Percentiles rank a stretch among this genome's conserved stretches.
phyloP scores from a whole-genome alignment of 176 grass and related monocot genomes.

The Puya raimondii region DNA sequence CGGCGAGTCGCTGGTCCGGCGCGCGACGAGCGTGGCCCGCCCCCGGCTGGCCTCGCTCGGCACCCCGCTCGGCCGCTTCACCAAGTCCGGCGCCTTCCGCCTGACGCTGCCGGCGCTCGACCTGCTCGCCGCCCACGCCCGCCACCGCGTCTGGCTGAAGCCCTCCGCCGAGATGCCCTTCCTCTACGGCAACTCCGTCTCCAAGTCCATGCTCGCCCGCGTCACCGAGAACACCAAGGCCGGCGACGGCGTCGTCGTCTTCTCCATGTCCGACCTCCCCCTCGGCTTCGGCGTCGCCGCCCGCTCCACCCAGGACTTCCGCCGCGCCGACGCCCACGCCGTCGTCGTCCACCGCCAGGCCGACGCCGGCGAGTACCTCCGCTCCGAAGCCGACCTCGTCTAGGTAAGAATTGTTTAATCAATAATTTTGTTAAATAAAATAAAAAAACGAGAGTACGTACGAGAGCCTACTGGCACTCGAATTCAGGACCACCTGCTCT shows the following conservation, averaged over 20 bases:
- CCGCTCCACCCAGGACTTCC: constrained; percentile 65
- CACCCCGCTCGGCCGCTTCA: constrained; percentile 76
- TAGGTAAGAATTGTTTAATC: no score
- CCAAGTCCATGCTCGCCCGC: constrained; percentile 72
- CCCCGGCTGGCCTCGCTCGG: constrained; percentile 53
- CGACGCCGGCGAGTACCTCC: constrained; percentile 68
- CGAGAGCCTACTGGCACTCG: no score
- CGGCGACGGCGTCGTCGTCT: constrained; percentile 65
- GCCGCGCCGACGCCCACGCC: constrained; percentile 69
- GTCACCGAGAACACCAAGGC: constrained; percentile 76
- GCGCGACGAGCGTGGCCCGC: constrained; percentile 50
- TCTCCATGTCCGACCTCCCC: constrained; percentile 79
- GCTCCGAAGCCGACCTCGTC: constrained; percentile 70
- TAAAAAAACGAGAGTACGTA: no score
- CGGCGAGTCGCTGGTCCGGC: constrained; percentile 58
- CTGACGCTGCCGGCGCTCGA: constrained; percentile 77
- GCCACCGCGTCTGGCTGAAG: constrained; percentile 83
- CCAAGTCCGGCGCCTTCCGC: constrained; percentile 70
- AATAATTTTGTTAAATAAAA: no score
- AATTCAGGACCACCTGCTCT: no score
- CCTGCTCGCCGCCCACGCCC: constrained; percentile 77
- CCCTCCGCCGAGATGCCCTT: constrained; percentile 73
- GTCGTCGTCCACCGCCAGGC: constrained; percentile 73
- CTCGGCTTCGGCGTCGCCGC: constrained; percentile 68
- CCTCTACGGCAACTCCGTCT: constrained; percentile 82